Conservation (phyloP, 352 stramenopile genomes). For the Globisporangium megalacanthum region DNA sequence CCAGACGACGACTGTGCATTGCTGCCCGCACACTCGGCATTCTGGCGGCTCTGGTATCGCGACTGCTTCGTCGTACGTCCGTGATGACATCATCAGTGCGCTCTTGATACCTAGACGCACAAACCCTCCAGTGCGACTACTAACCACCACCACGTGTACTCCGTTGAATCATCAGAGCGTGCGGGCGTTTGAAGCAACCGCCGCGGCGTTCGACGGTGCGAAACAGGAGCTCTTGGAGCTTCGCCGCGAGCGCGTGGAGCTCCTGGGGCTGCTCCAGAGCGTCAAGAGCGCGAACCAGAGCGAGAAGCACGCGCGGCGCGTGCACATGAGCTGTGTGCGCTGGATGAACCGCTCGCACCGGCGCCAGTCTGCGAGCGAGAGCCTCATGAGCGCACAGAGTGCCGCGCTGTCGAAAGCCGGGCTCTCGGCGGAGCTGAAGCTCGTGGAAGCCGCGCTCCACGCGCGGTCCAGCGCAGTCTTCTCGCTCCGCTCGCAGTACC, state of each 20-base stretch:
- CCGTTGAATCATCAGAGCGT: constrained; percentile 17
- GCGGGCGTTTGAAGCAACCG: constrained; percentile 22
- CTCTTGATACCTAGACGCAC: background rate
- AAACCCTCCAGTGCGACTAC: background rate
- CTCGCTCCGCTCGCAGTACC: constrained; percentile 36
- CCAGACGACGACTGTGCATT: constrained; percentile 1
- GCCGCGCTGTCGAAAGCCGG: constrained; percentile 43
- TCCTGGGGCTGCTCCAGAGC: constrained; percentile 45
- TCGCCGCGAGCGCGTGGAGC: constrained; percentile 37
- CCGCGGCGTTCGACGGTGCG: constrained; percentile 28
- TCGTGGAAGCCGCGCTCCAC: constrained; percentile 33
- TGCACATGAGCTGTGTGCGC: constrained; percentile 62
- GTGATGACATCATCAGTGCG: background rate
- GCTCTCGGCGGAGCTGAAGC: constrained; percentile 34
- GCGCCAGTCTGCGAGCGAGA: constrained; percentile 27
- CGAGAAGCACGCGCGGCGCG: constrained; percentile 42
- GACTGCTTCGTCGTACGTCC: constrained; percentile 36
- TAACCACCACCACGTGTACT: constrained; percentile 3
- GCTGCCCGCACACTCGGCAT: constrained; percentile 16
- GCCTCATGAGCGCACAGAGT: constrained; percentile 31
- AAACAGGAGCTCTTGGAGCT: constrained; percentile 38
- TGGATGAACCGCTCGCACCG: constrained; percentile 64
- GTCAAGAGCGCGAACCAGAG: constrained; percentile 33
- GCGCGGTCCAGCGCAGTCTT: constrained; percentile 40
- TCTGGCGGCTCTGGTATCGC: constrained; percentile 53